A percentile compares a stretch with the other conserved stretches of the same genome.
phyloP scores from a whole-genome alignment of 2,329 filamentous ascomycete genomes.

The Truncatella angustata region DNA sequence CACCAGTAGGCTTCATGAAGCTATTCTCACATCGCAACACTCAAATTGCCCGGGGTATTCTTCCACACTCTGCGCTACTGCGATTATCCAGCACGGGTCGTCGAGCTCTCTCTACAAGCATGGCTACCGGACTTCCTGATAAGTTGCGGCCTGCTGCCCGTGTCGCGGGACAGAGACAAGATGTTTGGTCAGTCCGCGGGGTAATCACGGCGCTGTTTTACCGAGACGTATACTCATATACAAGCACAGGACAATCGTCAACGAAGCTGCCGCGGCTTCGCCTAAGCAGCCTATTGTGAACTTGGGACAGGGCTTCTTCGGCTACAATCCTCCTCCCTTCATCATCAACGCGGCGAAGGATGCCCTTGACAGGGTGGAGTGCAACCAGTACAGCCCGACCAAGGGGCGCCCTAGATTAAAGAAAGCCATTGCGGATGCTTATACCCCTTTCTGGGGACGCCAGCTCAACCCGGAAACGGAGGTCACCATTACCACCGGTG shows the following conservation, averaged over 20 bases:
- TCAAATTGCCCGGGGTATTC: not conserved
- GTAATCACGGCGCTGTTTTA: not conserved
- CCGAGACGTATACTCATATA: conserved; percentile 46
- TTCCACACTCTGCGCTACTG: not conserved
- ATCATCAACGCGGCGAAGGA: conserved; percentile 89
- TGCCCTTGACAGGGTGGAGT: conserved; percentile 86
- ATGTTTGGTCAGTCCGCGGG: conserved; percentile 49
- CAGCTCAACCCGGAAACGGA: conserved; percentile 84
- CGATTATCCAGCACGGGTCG: not conserved
- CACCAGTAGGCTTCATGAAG: conserved; percentile 23
- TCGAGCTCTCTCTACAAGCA: conserved; percentile 31
- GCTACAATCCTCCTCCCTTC: conserved; percentile 91
- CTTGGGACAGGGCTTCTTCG: conserved; percentile 72
- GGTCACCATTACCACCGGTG: conserved; percentile 89
- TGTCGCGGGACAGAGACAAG: conserved; percentile 47
- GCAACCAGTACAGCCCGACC: conserved; percentile 97
- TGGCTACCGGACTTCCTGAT: conserved; percentile 35
- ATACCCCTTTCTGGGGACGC: conserved; percentile 84
- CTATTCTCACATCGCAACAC: conserved; percentile 12
- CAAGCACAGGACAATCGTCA: conserved; percentile 58
- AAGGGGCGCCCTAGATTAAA: conserved; percentile 88
- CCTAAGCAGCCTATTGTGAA: conserved; percentile 65
- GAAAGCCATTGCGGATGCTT: conserved; percentile 90
- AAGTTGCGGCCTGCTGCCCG: conserved; percentile 51
- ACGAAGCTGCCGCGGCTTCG: conserved; percentile 62